Percentiles rank a stretch among this genome's conserved stretches.
These are phyloP conservation scores for Globisporangium orthogonon DNA, from an alignment of 352 stramenopile species.

Conservation along the genomic window DNA sequence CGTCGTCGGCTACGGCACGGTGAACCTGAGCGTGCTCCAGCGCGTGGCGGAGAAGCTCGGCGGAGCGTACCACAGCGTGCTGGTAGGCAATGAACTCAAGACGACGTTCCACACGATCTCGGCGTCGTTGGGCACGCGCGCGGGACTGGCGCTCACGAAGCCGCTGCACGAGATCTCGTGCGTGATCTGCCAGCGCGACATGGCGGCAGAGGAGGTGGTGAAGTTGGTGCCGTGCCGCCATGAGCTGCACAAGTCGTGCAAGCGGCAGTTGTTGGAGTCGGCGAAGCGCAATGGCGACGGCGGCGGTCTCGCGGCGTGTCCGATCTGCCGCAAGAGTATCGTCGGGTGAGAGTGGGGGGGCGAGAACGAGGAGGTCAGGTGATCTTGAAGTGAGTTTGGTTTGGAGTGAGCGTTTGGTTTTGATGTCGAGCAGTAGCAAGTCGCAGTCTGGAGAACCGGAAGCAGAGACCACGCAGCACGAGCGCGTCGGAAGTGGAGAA, in stretches of 20 bases:
- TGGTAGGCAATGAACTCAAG: constrained; percentile 64
- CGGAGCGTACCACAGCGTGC: constrained; percentile 53
- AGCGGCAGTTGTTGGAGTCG: constrained; percentile 24
- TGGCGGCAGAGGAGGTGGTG: constrained; percentile 38
- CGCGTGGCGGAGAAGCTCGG: constrained; percentile 44
- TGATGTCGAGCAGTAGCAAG: neutral
- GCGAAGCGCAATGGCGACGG: constrained; percentile 10
- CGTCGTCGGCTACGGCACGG: constrained; percentile 59
- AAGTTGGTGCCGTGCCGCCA: constrained; percentile 39
- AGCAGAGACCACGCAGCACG: no score
- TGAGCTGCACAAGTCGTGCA: constrained; percentile 30
- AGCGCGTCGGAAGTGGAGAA: no score
- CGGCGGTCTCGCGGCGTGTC: neutral
- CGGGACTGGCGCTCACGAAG: constrained; percentile 51
- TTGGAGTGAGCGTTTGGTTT: neutral
- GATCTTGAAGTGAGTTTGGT: neutral
- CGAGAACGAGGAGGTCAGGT: neutral
- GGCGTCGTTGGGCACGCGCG: constrained; percentile 51
- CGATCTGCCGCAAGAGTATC: constrained; percentile 11
- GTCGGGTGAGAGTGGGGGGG: neutral
- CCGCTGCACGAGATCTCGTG: constrained; percentile 43
- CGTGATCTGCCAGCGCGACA: constrained; percentile 55
- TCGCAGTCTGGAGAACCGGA: neutral
- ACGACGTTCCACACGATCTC: constrained; percentile 73
- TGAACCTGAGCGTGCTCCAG: constrained; percentile 60